Evolutionary conservation across 2,329 filamentous ascomycete genomes (phyloP), one percentile per base, ranked within the genome.

Genomic region (Xylaria sp.): DNA sequence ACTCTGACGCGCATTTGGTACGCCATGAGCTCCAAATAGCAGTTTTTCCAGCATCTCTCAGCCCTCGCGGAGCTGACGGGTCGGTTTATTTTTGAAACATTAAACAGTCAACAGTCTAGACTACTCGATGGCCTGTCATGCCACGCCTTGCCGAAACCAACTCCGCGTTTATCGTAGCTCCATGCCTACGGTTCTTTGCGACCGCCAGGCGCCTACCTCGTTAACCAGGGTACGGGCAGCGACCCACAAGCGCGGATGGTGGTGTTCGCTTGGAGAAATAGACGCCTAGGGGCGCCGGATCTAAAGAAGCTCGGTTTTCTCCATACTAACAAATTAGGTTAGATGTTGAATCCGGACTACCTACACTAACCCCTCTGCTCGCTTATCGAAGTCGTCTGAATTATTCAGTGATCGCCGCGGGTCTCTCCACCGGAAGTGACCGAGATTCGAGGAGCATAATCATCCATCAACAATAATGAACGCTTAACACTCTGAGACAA

Each of bases 351-450:
- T 7, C 30, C 34, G 19, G 58, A 70, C 62, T 60, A 17, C 21
- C 21, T 48, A 48, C n/a, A 8, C 47, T 48, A 48, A 42, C 39
- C 51, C 65, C 61, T 61, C 54, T 61, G 45, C 63, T 71, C 69
- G 69, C 69, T 69, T 68, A 69, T 71, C 69, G 66, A 71, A 55
- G 62, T 51, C 62, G 62, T 51, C 62, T 66, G 61, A 61, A 51
- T 61, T 63, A 36, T 39, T 55, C 36, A 65, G 27, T 64, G 30
- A 67, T 67, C 55, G 50, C n/a, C 63, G 24, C 59, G 36, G 63
- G 34, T 47, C 47, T 34, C 62, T 55, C 53, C 27, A 59, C 63
- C 62, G 68, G 68, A 36, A 67, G 62, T 34, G 62, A 39, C 68
- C 68, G 62, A 63, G 54, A 60, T 53, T 64, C 54, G 32, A 68